A percentile compares a stretch with the other conserved stretches of the same genome.
These are phyloP conservation scores for Urtica urens DNA, from an alignment of 306 rosid genomes.

Conservation along the genomic window DNA sequence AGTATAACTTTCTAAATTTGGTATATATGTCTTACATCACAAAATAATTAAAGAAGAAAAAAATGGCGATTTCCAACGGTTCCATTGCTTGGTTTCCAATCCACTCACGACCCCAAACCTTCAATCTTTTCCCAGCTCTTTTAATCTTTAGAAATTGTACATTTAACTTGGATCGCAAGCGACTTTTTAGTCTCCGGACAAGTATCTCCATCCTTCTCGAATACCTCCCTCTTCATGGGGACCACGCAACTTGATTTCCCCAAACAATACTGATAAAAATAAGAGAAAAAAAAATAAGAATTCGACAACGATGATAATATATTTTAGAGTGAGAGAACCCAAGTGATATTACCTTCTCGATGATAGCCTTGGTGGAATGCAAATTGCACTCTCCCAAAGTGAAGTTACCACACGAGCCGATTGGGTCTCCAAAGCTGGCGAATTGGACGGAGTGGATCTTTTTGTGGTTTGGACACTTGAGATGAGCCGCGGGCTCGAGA, in stretches of 20 bases:
- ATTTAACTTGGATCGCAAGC: conserved; percentile 53
- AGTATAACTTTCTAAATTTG: no score
- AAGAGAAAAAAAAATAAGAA: not conserved
- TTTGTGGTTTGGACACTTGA: conserved; percentile 33
- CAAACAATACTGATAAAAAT: conserved; percentile 41
- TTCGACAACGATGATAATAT: not conserved
- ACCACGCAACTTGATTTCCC: conserved; percentile 38
- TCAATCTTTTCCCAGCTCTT: not conserved
- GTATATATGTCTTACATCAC: no score
- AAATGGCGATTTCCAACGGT: not conserved
- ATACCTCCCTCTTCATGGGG: conserved; percentile 23
- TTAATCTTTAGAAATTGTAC: conserved; percentile 9
- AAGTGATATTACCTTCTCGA: conserved; percentile 25
- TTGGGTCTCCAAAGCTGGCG: conserved; percentile 68
- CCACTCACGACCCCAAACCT: not conserved
- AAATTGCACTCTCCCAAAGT: conserved; percentile 35
- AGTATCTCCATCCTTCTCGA: conserved; percentile 21
- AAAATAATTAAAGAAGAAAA: not conserved
- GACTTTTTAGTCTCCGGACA: conserved; percentile 36
- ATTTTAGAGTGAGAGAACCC: not conserved
- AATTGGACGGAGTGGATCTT: conserved; percentile 43
- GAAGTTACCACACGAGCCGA: conserved; percentile 47
- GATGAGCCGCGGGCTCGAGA: conserved; percentile 18
- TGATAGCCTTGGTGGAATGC: conserved; percentile 17
- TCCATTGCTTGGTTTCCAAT: not conserved